Conservation (phyloP, 495 filamentous ascomycete species). For the Wilcoxina mikolae region DNA sequence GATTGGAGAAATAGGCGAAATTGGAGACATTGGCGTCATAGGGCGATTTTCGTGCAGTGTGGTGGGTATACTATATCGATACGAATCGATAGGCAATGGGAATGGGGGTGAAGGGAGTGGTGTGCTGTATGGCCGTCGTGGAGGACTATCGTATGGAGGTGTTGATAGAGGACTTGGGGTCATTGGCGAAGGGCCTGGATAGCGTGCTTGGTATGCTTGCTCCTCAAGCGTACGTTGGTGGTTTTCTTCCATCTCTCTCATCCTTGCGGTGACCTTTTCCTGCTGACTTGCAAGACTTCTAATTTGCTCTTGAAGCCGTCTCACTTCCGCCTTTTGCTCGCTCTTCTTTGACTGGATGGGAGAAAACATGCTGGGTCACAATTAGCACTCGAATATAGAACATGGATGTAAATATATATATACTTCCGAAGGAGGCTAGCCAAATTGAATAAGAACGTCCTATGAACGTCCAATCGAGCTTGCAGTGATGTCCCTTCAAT, state of each 20-base stretch:
- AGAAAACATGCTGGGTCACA: not conserved
- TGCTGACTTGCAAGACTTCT: conserved; percentile 32
- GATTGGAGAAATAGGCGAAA: conserved; percentile 18
- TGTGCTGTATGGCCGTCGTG: conserved; percentile 14
- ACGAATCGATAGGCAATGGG: not conserved
- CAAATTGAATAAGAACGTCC: conserved; percentile 38
- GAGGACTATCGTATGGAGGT: conserved; percentile 23
- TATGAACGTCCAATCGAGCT: conserved; percentile 41
- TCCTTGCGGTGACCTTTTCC: conserved; percentile 30
- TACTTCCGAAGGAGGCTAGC: conserved; percentile 37
- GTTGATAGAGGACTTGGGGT: conserved; percentile 7
- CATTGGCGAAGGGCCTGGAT: no score
- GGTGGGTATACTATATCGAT: not conserved
- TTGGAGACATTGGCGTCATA: conserved; percentile 19
- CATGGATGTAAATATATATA: conserved; percentile 12
- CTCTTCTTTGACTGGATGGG: not conserved
- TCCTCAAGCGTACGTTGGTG: conserved; percentile 18
- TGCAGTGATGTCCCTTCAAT: conserved; percentile 38
- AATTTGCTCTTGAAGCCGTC: conserved; percentile 30
- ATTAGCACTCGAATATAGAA: not conserved
- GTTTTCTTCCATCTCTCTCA: conserved; percentile 29
- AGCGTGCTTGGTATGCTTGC: conserved; percentile 21
- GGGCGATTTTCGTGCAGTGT: conserved; percentile 15
- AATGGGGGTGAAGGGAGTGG: not conserved
- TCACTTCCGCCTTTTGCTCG: conserved; percentile 19